Evolutionary conservation across 352 stramenopile genomes (phyloP), one percentile per base, ranked within the genome.

Genomic region (Phytopythium oedochilum): DNA sequence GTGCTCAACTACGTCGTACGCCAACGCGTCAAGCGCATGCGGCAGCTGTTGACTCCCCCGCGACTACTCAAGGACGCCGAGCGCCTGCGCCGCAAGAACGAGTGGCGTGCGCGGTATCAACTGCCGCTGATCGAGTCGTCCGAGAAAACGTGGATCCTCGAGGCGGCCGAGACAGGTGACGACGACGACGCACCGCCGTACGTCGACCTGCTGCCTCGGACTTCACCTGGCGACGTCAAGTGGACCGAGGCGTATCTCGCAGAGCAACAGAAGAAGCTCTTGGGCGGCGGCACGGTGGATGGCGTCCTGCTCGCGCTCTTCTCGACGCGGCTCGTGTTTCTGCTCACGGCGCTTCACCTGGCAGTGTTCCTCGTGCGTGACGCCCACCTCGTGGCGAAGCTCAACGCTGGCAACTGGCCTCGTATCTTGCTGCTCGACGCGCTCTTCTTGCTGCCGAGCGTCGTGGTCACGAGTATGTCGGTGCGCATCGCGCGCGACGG

Each of bases 291-390:
- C 23, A 57, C 34, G 29, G 73, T 64, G 29, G 83, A 91, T 28
- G 80, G 80, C 12, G 78, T 87, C 1, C 31, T 76, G 12, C 57
- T 91, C 9, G 76, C 78, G 15, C 49, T 89, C 2, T 88, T 91
- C 63, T 86, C 64, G 10, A 88, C 76, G 39, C 68, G 78, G 2
- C 69, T 91, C 47, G 74, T 88, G 22, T 88, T 91, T n/a, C 49
- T 91, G 18, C 66, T 91, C 28, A 87, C 78, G 10, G 80, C 80
- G 22, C 67, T 91, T 50, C 80, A 91, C 51, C 47, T 91, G 5
- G 75, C 75, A 2, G 70, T 73, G 8, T 89, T 91, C 46, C 55
- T 89, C 35, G 63, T 88, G 43, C 78, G 78, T 15, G 84, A 71
- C 12, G 61, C 55, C 7, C 57, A 63, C 35, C 35, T 60, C 14